Evolutionary conservation across 192 early-diverging fungal genomes (phyloP).

Genomic region (Coemansia sp.): DNA sequence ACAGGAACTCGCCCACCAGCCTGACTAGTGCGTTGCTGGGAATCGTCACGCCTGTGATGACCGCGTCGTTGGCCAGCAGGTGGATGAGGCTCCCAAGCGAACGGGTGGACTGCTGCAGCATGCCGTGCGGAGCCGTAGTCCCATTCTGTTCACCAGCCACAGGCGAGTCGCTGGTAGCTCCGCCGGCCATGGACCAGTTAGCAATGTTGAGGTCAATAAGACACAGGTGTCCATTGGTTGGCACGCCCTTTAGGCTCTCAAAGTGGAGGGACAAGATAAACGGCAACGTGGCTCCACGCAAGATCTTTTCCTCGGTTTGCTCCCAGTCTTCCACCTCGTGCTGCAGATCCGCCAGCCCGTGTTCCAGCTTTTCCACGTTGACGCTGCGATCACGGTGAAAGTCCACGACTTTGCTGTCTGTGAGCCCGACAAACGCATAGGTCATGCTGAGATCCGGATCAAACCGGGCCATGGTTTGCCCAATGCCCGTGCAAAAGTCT

Average conservation of each 20-base stretch:
- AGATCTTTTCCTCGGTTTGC: constrained; percentile 26
- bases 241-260: constrained; percentile 34
- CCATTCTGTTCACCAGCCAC: neutral
- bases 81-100: constrained; percentile 34
- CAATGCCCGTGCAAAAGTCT: constrained; percentile 26
- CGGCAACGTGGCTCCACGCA: constrained; percentile 40
- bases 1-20: constrained; percentile 36
- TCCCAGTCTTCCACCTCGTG: constrained; percentile 52
- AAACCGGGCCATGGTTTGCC: constrained; percentile 24
- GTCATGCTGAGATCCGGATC: constrained; percentile 51
- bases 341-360: constrained; percentile 40
- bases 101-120: constrained; percentile 31
- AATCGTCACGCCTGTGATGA: constrained; percentile 31
- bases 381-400: constrained; percentile 40
- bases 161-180: neutral
- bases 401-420: constrained; percentile 40
- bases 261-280: constrained; percentile 47
- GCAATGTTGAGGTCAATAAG: constrained; percentile 36
- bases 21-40: constrained; percentile 27
- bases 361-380: constrained; percentile 6
- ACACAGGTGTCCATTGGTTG: constrained; percentile 45
- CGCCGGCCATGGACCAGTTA: constrained; percentile 14
- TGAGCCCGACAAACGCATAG: constrained; percentile 46
- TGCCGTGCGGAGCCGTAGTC: neutral
- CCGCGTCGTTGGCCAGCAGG: constrained; percentile 31